Base-by-base conservation (phyloP, 805 yeast species). In the Spathaspora girioi region DNA sequence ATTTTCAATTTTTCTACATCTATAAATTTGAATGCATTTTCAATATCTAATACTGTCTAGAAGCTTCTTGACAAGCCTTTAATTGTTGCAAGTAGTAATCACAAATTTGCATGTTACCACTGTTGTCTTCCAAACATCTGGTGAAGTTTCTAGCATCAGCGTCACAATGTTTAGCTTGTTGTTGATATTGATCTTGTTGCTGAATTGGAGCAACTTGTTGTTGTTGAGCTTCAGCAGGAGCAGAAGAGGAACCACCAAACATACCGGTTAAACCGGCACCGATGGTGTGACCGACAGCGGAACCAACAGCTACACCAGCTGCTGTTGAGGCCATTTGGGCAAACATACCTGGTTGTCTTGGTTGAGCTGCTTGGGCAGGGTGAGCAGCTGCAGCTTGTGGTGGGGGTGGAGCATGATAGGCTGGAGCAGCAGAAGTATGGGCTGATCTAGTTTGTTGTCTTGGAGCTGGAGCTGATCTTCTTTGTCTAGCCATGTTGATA, bases 251-350 rank as follows among this genome's bases (percentile, higher is more conserved):
- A 50, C 96, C 96, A 50, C 96, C 90, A 63, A 93, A 93, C 81
- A 94, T 73, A 47, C 89, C 80, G 47, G 96, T 84, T 62, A 94
- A 76, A 63, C 98, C 98, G 56, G 96, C 96, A 75, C 97, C 97
- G 53, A 93, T 60, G 41, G 97, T 90, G 79, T 94, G 99, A 56
- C 99, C 99, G 50, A 93, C 85, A 55, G 98, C 86, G 48, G 97
- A 89, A 63, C 99, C 99, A 51, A 94, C 97, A 50, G 98, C 99
- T 44, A 94, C 99, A 84, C 99, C 99, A 47, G 98, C 99, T 50
- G 99, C 99, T 46, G 99, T 94, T 46, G 96, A 79, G 40, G 98
- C 98, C 99, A 94, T 94, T 75, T 94, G 96, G 54, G 93, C 88
- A 64, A 93, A 92, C 67, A 93, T 63, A 63, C 98, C 97, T 46